Evolutionary conservation across 805 yeast species (phyloP), one percentile per base, ranked within the genome.

Genomic region (Torulaspora franciscae): DNA sequence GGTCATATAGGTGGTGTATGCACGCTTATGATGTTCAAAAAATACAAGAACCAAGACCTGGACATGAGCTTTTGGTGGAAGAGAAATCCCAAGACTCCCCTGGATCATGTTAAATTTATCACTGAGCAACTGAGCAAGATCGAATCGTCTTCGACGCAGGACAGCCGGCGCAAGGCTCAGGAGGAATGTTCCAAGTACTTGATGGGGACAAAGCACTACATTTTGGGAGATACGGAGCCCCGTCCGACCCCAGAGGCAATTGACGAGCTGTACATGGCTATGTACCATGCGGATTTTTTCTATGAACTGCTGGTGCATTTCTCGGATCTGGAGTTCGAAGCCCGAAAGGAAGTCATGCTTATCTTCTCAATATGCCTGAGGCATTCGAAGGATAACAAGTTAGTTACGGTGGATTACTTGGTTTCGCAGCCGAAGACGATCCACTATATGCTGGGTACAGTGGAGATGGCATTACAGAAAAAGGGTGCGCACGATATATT

Each of bases 1-100:
- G 30, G 22, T 19, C 22, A 19, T 19, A 19, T 19, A 19, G 22
- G 22, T 19, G 22, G 22, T 19, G 5, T 19, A 4, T 19, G 22
- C 22, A 19, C 22, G 22, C 22, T 27, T 13, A 27, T 10, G 32
- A 60, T 59, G 62, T 59, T 59, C 37, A 60, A 59, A 49, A 59
- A 60, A 40, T 58, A 59, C 47, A 57, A 56, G 46, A 58, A 55
- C 34, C 62, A 60, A 38, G 64, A 59, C 35, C 38, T 60, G 36
- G 64, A 55, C 42, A 88, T 90, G 96, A 85, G 96, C 9, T 91
- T 91, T 58, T 71, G 93, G 56, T 91, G 93, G 74, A 85, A 88
- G 53, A 76, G 96, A 59, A 86, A 82, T 59, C 96, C 95, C 7
- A 89, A 88, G 64, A 81, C 96, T 1, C 95, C 96, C 2, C 77